Percentiles rank a stretch among this genome's conserved stretches.
Evolutionary conservation across 768 basidiomycete genomes (phyloP).

Genomic region (Pleurotus tuber-regium): DNA sequence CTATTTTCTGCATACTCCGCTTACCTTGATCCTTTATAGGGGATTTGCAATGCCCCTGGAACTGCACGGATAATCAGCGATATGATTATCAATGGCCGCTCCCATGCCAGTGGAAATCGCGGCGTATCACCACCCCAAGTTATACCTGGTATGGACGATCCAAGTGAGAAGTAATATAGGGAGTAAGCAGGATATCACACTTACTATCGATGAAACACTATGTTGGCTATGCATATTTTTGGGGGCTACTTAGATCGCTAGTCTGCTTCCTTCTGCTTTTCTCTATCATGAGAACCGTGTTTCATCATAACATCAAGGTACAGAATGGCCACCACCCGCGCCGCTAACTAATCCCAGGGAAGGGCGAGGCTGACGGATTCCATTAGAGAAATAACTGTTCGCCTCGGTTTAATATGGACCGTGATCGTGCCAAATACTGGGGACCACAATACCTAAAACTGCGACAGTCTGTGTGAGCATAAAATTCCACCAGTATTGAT

Average conservation of each 20-base stretch:
- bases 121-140: background rate
- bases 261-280: background rate
- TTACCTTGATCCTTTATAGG: conserved; percentile 39
- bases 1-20: background rate
- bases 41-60: conserved; percentile 81
- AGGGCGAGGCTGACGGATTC: too few relatives aligned
- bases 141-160: background rate
- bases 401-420: background rate
- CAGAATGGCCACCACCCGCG: conserved; percentile 1
- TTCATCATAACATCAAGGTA: conserved; percentile 12
- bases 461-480: background rate
- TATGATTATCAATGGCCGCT: conserved; percentile 59
- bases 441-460: conserved; percentile 2
- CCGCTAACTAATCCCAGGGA: too few relatives aligned
- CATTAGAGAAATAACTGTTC: too few relatives aligned
- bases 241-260: background rate
- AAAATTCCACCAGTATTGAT: background rate
- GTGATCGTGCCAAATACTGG: background rate
- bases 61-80: conserved; percentile 75
- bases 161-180: too few relatives aligned
- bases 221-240: too few relatives aligned
- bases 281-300: conserved; percentile 1
- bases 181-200: too few relatives aligned
- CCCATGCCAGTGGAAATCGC: background rate
- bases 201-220: too few relatives aligned